Conservation (phyloP, 1,284 basidiomycete species). For the Rhodotorula sp. region DNA sequence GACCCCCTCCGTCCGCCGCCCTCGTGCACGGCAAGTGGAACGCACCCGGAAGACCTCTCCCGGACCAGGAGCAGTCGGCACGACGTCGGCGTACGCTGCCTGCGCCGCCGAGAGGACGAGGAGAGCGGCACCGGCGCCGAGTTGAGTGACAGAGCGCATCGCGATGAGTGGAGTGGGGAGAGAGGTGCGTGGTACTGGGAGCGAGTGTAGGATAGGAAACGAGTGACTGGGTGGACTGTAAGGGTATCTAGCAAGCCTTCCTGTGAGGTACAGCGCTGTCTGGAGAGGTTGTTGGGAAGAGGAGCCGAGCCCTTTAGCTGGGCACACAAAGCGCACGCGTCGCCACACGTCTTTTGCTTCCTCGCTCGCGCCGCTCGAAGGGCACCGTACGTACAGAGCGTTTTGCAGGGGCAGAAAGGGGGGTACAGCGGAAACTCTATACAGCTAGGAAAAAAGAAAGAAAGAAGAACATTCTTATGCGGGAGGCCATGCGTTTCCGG, state of each 20-base stretch:
- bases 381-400: background rate
- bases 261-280: too few species aligned
- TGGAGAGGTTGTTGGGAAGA: too few species aligned
- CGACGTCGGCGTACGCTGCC: slow-evolving; percentile 3
- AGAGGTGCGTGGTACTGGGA: background rate
- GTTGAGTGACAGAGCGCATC: slow-evolving; percentile 6
- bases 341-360: background rate
- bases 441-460: too few species aligned
- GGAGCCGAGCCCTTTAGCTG: too few species aligned
- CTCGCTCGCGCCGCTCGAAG: too few species aligned
- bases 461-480: too few species aligned
- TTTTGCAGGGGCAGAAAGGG: background rate
- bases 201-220: background rate
- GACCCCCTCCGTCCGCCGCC: background rate
- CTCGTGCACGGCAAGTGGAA: background rate
- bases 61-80: slow-evolving; percentile 20
- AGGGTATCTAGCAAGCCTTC: too few species aligned
- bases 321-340: background rate
- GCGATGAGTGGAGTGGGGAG: background rate
- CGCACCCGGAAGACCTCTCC: slow-evolving; percentile 21
- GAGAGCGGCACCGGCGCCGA: slow-evolving; percentile 2
- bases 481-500: too few species aligned
- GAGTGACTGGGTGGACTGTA: background rate
- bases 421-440: background rate
- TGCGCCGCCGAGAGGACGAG: background rate